Evolutionary conservation across 306 rosid species (phyloP), one percentile per base, ranked within the genome.

Genomic region (Carpinus viminea): DNA sequence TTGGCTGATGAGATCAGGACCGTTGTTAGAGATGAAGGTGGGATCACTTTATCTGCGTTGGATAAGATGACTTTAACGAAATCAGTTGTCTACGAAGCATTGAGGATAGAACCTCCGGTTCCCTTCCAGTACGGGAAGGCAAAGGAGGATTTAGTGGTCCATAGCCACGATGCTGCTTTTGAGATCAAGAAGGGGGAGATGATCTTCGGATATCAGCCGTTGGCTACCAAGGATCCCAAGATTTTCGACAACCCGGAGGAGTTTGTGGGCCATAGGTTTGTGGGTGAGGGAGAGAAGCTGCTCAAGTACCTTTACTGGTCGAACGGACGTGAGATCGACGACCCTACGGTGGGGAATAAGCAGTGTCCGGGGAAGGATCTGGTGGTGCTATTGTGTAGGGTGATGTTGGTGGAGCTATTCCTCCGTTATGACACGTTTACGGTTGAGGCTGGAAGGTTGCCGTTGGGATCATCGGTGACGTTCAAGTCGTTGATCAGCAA

Each of bases 41-140:
- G 84, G 31, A 72, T 91, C 1, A 88, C 77, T 48, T 13, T 87
- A 0, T 1, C 50, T 0, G 85, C 92, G 10, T 59, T 93, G 75
- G 86, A 88, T 1, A 83, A 82, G 81, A 83, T 93, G 94, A 72
- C 76, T 70, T 68, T 93, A 84, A 88, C 88, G 0, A 93, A 88
- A 17, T 91, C 98, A 0, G 89, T 77, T 16, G 93, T 91, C 2
- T 91, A 86, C 59, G 98, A 93, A 51, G 81, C 74, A 0, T 34
- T 93, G 0, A 81, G 98, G 66, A 88, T 93, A 2, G 94, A 93
- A 6, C 96, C 98, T 1, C 94, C 94, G 2, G 94, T 93, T 0
- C 93, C 96, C 11, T 91, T 53, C 74, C 96, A 91, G 74, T 93
- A 89, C 82, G 98, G 78, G 0, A 85, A 79, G 68, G 98, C 96